Percentiles rank a stretch among this genome's conserved stretches.
These are phyloP conservation scores for Zoysia matrella DNA, from an alignment of 202 grass and related monocot genomes.

Conservation along the genomic window DNA sequence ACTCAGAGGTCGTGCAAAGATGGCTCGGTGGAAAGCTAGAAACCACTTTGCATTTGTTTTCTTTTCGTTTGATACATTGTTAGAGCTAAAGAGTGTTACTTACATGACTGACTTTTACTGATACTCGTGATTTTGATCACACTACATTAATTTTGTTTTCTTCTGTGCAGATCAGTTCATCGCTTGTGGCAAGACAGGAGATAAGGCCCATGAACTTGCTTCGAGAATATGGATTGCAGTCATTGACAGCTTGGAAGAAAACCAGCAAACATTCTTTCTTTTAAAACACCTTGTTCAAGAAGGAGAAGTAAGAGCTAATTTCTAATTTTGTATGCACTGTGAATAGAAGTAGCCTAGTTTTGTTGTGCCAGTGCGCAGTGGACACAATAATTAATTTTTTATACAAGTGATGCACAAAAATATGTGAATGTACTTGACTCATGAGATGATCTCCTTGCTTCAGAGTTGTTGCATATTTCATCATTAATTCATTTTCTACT, in stretches of 20 bases:
- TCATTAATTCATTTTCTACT: not conserved
- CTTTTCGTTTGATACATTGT: not conserved
- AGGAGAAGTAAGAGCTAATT: slow-evolving; percentile 78
- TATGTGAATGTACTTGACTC: not conserved
- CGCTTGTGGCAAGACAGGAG: slow-evolving; percentile 80
- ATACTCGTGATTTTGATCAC: slow-evolving; percentile 14
- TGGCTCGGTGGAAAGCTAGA: slow-evolving; percentile 16
- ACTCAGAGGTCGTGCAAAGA: not conserved
- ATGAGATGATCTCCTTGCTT: slow-evolving; percentile 4
- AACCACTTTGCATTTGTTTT: slow-evolving; percentile 13
- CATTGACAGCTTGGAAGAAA: slow-evolving; percentile 97
- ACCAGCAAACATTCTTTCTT: slow-evolving; percentile 64
- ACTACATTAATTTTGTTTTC: not conserved
- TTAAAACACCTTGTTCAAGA: slow-evolving; percentile 80
- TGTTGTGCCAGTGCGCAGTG: not conserved
- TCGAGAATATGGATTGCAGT: slow-evolving; percentile 92
- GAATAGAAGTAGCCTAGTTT: not conserved
- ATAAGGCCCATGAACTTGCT: slow-evolving; percentile 91
- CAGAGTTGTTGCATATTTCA: slow-evolving; percentile 1
- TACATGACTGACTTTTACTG: slow-evolving; percentile 11
- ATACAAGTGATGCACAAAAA: slow-evolving; percentile 1
- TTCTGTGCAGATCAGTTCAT: slow-evolving; percentile 92
- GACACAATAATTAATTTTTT: not conserved
- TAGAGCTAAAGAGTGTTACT: not conserved
- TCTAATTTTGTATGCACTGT: slow-evolving; percentile 6